Evolutionary conservation across 2,329 filamentous ascomycete genomes (phyloP).

Genomic region (Penicillium sp.): DNA sequence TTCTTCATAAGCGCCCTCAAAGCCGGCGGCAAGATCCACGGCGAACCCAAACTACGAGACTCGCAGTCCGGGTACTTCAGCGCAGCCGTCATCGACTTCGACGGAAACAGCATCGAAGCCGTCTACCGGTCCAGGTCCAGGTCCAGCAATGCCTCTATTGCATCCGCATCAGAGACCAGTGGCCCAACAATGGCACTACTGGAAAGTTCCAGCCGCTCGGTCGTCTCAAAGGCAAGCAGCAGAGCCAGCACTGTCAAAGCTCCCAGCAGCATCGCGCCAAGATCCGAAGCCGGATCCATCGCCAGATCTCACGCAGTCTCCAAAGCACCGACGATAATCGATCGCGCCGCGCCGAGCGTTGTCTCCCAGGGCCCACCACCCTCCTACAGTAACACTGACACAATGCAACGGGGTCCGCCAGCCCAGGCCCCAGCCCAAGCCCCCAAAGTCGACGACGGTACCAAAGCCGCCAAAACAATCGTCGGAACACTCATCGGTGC

Average conservation of each 20-base stretch:
- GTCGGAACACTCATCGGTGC: constrained; percentile 75
- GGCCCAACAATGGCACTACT: constrained; percentile 35
- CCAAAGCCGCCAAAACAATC: constrained; percentile 56
- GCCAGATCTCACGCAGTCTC: constrained; percentile 29
- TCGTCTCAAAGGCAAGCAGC: constrained; percentile 35
- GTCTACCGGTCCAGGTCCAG: constrained; percentile 59
- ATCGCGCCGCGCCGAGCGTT: constrained; percentile 23
- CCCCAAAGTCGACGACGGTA: constrained; percentile 40
- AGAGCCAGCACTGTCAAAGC: constrained; percentile 28
- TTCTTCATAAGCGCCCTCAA: constrained; percentile 69
- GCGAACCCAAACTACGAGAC: constrained; percentile 53
- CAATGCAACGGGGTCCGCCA: too few relatives aligned
- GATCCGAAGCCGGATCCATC: background rate
- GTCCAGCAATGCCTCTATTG: constrained; percentile 27
- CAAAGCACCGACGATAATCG: constrained; percentile 25
- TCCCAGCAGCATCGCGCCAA: constrained; percentile 31
- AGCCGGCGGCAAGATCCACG: constrained; percentile 59
- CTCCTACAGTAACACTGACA: too few relatives aligned
- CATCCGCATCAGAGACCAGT: constrained; percentile 30
- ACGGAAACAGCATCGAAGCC: constrained; percentile 80
- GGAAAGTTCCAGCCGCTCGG: constrained; percentile 34
- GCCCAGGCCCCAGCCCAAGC: too few relatives aligned
- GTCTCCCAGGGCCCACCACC: constrained; percentile 22
- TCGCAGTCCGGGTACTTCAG: constrained; percentile 57
- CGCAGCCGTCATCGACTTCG: constrained; percentile 66